Percentiles rank a stretch among this genome's conserved stretches.
phyloP scores from a whole-genome alignment of 73 alveolate species.

The Tetrahymena borealis region DNA sequence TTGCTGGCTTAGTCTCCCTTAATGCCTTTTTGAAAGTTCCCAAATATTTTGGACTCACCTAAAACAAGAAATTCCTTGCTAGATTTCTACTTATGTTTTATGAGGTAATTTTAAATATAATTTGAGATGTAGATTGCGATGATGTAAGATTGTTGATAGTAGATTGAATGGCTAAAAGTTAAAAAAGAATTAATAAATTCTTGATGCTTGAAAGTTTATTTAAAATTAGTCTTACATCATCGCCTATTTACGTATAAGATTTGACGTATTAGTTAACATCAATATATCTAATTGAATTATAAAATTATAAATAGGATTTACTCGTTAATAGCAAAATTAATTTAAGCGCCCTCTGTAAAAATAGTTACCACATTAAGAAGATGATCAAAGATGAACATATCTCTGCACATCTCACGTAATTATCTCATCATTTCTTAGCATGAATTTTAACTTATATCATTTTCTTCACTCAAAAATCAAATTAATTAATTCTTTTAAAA shows the following conservation, averaged over 20 bases:
- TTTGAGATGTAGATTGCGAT: not conserved
- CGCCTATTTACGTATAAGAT: not conserved
- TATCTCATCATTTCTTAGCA: not conserved
- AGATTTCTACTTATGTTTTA: not conserved
- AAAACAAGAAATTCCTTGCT: not conserved
- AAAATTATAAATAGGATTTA: not conserved
- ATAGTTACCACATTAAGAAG: not conserved
- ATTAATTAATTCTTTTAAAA: not conserved
- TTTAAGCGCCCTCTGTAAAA: not conserved
- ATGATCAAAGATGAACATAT: not conserved
- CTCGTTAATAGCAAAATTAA: not conserved
- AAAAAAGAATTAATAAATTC: no score
- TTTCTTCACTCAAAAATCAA: no score
- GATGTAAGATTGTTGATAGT: not conserved
- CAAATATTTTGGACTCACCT: not conserved
- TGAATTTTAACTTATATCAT: no score
- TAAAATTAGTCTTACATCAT: not conserved
- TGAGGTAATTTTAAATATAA: not conserved
- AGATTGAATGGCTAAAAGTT: not conserved
- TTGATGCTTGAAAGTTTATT: no score
- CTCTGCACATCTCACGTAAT: not conserved
- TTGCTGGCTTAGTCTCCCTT: not conserved
- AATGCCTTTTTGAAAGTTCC: not conserved
- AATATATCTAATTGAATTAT: not conserved
- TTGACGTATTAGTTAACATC: not conserved